Conservation (phyloP, 2,329 filamentous ascomycete species). For the Botrytis squamosa region DNA sequence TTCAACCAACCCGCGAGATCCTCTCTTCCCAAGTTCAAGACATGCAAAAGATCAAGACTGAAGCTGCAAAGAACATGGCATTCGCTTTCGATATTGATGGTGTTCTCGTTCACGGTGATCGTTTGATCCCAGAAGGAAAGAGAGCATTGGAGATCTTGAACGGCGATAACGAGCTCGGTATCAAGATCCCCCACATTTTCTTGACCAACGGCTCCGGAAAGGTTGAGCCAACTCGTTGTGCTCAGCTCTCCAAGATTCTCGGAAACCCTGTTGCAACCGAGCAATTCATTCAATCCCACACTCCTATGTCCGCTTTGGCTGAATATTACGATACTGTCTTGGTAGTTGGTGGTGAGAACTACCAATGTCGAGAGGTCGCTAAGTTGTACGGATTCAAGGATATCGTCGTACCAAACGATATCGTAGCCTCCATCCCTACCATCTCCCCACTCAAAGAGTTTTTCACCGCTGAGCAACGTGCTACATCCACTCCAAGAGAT, state of each 20-base stretch:
- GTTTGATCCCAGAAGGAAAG: conserved; percentile 66
- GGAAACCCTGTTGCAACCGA: conserved; percentile 64
- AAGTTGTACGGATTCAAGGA: conserved; percentile 73
- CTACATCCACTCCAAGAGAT: conserved; percentile 58
- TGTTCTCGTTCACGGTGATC: conserved; percentile 71
- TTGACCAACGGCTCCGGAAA: conserved; percentile 74
- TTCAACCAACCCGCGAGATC: conserved; percentile 64
- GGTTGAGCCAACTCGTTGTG: conserved; percentile 62
- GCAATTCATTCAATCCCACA: conserved; percentile 77
- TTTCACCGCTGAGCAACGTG: conserved; percentile 67
- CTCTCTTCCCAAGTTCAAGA: conserved; percentile 70
- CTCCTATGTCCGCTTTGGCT: conserved; percentile 69
- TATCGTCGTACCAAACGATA: conserved; percentile 71
- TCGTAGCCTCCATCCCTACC: conserved; percentile 66
- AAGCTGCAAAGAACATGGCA: conserved; percentile 53
- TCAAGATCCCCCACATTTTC: conserved; percentile 65
- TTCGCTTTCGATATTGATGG: conserved; percentile 79
- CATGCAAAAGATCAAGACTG: conserved; percentile 62
- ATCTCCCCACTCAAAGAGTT: conserved; percentile 65
- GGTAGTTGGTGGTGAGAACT: conserved; percentile 73
- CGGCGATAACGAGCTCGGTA: conserved; percentile 67
- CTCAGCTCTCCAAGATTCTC: conserved; percentile 67
- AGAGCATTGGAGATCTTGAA: conserved; percentile 69
- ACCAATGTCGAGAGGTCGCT: conserved; percentile 70
- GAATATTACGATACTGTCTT: conserved; percentile 71